Conservation (phyloP, 371 early-diverging fungal genomes). For the Apophysomyces ossiformis region DNA sequence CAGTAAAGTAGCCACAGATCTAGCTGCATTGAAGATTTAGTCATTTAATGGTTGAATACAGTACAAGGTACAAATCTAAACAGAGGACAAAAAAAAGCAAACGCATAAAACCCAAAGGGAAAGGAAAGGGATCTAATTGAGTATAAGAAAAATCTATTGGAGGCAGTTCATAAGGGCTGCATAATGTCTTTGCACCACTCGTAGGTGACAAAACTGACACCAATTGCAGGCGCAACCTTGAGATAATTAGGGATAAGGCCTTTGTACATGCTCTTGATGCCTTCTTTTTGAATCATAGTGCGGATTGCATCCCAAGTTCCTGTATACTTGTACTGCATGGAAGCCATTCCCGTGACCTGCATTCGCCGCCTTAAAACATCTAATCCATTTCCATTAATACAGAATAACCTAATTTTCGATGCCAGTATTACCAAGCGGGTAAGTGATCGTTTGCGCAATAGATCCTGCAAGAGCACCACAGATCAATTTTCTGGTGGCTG, state of each 20-base stretch:
- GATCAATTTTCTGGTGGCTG: conserved; percentile 68
- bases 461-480: conserved; percentile 93
- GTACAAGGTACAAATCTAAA: conserved; percentile 10
- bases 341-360: conserved; percentile 86
- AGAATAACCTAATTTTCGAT: background rate
- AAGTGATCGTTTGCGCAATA: conserved; percentile 89
- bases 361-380: conserved; percentile 86
- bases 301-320: conserved; percentile 77
- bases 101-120: background rate
- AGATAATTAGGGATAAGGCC: conserved; percentile 84
- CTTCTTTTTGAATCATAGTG: conserved; percentile 77
- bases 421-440: conserved; percentile 67
- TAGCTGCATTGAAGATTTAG: conserved; percentile 46
- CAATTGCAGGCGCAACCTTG: conserved; percentile 87
- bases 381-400: background rate
- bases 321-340: conserved; percentile 71
- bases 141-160: background rate
- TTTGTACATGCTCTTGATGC: conserved; percentile 55
- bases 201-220: conserved; percentile 85
- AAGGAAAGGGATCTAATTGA: background rate
- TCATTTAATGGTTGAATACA: conserved; percentile 12
- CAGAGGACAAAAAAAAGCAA: conserved; percentile 1
- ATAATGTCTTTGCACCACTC: conserved; percentile 71
- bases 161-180: conserved; percentile 32
- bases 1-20: conserved; percentile 43